These are phyloP conservation scores for Cardiospermum halicacabum DNA, from an alignment of 345 rosid genomes.

Conservation along the genomic window DNA sequence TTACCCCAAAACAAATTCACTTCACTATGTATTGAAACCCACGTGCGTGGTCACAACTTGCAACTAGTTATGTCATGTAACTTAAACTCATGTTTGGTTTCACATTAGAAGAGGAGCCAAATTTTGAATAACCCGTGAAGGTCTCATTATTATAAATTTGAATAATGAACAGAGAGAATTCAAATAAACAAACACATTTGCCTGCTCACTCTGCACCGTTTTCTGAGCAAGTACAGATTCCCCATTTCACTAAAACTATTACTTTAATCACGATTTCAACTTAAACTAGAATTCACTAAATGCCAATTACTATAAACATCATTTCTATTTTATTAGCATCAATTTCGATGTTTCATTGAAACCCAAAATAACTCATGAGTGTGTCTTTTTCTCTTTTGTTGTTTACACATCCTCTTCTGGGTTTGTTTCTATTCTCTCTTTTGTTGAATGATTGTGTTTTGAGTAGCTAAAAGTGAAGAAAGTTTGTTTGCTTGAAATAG, in stretches of 20 bases:
- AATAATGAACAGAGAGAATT: too few species aligned
- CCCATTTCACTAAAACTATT: slow-evolving; percentile 14
- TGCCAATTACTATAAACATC: background rate
- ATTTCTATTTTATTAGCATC: background rate
- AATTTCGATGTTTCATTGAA: background rate
- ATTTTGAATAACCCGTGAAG: too few species aligned
- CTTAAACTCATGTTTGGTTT: too few species aligned
- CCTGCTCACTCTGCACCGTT: background rate
- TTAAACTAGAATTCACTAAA: background rate
- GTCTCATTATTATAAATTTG: too few species aligned
- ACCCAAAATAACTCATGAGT: background rate
- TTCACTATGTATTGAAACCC: too few species aligned
- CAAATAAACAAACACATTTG: background rate
- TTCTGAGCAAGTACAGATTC: slow-evolving; percentile 13
- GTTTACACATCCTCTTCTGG: slow-evolving; percentile 1
- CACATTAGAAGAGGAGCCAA: too few species aligned
- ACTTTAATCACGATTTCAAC: background rate
- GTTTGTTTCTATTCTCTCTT: background rate
- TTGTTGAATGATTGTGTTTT: background rate
- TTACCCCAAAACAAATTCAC: too few species aligned
- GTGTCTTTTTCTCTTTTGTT: background rate
- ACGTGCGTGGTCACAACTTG: too few species aligned
- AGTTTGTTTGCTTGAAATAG: background rate
- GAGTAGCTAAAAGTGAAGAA: background rate
- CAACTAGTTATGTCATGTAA: too few species aligned